phyloP scores from a whole-genome alignment of 2,329 filamentous ascomycete genomes.

The Fusarium hainanense region DNA sequence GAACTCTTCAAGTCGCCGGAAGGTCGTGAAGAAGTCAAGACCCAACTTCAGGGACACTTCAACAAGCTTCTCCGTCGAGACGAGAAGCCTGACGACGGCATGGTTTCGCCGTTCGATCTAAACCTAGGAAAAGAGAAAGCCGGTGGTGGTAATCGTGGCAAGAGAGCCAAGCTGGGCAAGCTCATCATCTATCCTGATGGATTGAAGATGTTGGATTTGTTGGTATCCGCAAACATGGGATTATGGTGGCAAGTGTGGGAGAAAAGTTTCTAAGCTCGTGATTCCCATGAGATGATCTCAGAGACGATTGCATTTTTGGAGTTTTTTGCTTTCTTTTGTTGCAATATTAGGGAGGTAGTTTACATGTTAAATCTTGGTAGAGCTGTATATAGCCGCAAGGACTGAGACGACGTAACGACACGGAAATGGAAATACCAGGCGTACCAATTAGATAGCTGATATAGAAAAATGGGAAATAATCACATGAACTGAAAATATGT shows the following conservation, averaged over 20 bases:
- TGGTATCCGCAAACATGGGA: slow-evolving; percentile 90
- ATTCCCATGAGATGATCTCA: not conserved
- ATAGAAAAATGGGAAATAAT: not conserved
- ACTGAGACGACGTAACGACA: slow-evolving; percentile 35
- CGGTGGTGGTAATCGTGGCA: slow-evolving; percentile 86
- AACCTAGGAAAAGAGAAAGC: slow-evolving; percentile 84
- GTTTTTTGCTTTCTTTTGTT: slow-evolving; percentile 18
- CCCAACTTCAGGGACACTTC: slow-evolving; percentile 56
- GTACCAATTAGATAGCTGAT: slow-evolving; percentile 1
- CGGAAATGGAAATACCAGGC: slow-evolving; percentile 23
- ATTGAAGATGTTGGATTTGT: slow-evolving; percentile 92
- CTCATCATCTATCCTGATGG: slow-evolving; percentile 90
- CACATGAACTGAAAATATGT: not conserved
- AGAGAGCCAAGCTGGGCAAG: slow-evolving; percentile 92
- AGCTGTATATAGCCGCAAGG: slow-evolving; percentile 26
- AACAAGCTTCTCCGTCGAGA: slow-evolving; percentile 55
- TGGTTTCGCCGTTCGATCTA: slow-evolving; percentile 68
- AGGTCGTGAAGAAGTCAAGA: slow-evolving; percentile 48
- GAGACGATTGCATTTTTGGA: slow-evolving; percentile 6
- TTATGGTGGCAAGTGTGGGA: slow-evolving; percentile 95
- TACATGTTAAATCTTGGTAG: slow-evolving; percentile 24
- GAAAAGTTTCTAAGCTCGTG: slow-evolving; percentile 54
- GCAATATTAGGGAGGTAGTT: slow-evolving; percentile 7
- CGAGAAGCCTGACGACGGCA: slow-evolving; percentile 53
- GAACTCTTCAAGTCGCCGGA: slow-evolving; percentile 58